Base-by-base conservation (phyloP, 2,329 filamentous ascomycete species). In the Neofusicoccum sp. region DNA sequence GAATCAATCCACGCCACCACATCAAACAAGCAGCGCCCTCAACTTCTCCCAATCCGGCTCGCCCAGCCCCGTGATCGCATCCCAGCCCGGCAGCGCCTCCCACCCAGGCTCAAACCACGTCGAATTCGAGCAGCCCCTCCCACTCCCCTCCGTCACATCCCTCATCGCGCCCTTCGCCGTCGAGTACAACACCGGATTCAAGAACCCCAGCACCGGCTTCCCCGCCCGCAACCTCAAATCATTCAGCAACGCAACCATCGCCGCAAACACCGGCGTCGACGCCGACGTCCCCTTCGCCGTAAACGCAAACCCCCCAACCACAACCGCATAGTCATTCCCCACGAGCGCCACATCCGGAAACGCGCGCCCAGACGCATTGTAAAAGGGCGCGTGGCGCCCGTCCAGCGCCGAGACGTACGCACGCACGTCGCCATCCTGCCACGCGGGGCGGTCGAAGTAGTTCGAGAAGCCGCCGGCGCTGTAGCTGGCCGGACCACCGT, bases 321-420 rank as follows among this genome's bases (percentile, higher is more conserved):
- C 44, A 14, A 66, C 64, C 16, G 71, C 65, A 57, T 72, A 71
- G 47, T 71, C 69, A 68, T 65, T 56, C 73, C 77, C 12, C 75
- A 80, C 36, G 75, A 80, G 79, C 1, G 78, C 70, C 6, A 83
- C 76, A 61, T 83, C 80, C 0, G 81, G 81, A 48, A 81, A 81
- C 1, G 73, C 80, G 33, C 81, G 74, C 0, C 81, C 81, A 16
- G 73, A 70, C 9, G 70, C 70, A 49, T 81, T 79, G 63, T 75
- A 82, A 6, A 76, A 63, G 0, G 76, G 77, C 0, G 65, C 70
- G 38, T 76, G 63, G 14, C 61, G 74, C 7, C 67, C 74, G 38
- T 76, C 74, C 24, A 72, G 53, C 45, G 75, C 74, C 0, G 69
- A 57, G 44, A 81, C 77, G 67, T 80, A 82, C 12, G 68, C 69